phyloP scores from a whole-genome alignment of 345 rosid genomes.

The Clarkia xantiana region DNA sequence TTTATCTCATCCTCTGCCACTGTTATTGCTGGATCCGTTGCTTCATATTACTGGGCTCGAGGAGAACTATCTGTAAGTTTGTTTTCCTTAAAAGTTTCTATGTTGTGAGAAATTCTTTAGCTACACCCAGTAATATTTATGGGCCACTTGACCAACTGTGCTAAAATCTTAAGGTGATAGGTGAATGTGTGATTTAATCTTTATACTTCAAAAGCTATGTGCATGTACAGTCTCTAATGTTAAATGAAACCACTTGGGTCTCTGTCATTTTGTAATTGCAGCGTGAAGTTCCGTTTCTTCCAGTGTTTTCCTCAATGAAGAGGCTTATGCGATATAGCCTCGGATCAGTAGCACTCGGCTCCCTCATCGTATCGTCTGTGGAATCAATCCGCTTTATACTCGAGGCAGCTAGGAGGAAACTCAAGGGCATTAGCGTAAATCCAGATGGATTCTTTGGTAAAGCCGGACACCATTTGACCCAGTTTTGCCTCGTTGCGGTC shows the following conservation, averaged over 20 bases:
- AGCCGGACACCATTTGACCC: constrained; percentile 39
- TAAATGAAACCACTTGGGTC: constrained; percentile 3
- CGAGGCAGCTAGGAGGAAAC: constrained; percentile 67
- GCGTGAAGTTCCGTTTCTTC: constrained; percentile 89
- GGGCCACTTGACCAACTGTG: too few relatives aligned
- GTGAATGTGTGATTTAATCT: too few relatives aligned
- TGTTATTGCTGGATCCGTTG: constrained; percentile 89
- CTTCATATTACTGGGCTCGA: constrained; percentile 91
- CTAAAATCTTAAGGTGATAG: too few relatives aligned
- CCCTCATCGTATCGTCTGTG: constrained; percentile 72
- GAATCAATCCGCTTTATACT: constrained; percentile 86
- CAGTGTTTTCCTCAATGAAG: constrained; percentile 91
- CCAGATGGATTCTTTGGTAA: constrained; percentile 59
- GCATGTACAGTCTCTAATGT: background rate
- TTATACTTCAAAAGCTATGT: background rate
- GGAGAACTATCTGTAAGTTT: constrained; percentile 68
- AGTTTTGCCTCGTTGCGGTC: constrained; percentile 39
- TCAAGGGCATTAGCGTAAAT: constrained; percentile 36
- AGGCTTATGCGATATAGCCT: constrained; percentile 70
- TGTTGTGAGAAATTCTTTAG: background rate
- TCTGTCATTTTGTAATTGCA: constrained; percentile 24
- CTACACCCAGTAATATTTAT: background rate
- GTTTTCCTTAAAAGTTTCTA: background rate
- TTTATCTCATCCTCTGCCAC: constrained; percentile 71
- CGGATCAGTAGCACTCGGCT: constrained; percentile 93